Conservation (phyloP, 83 land plant genomes). For the Thuja plicata region DNA sequence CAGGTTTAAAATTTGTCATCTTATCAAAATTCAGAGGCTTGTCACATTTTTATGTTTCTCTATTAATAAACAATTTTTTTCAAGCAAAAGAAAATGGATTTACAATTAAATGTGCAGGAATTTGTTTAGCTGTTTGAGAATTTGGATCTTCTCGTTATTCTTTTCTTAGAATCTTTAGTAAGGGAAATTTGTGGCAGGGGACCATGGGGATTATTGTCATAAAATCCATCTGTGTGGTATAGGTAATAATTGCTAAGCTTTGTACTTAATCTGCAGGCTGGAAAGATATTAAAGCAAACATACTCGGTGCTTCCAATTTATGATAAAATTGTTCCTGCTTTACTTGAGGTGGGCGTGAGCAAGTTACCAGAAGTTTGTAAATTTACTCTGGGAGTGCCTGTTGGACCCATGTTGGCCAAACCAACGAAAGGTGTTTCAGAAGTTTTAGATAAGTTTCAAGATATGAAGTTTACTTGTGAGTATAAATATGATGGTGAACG, state of each 20-base stretch:
- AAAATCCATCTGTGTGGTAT: neutral
- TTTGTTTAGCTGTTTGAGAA: neutral
- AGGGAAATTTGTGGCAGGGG: neutral
- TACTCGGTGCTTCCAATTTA: slow-evolving; percentile 90
- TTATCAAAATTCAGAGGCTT: neutral
- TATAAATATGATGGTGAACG: slow-evolving; percentile 99
- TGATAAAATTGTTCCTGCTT: slow-evolving; percentile 71
- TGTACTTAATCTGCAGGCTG: slow-evolving; percentile 61
- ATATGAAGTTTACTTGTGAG: slow-evolving; percentile 87
- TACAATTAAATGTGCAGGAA: neutral
- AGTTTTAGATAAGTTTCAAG: slow-evolving; percentile 91
- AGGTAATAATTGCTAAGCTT: neutral
- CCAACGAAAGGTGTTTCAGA: slow-evolving; percentile 96
- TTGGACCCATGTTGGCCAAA: slow-evolving; percentile 99
- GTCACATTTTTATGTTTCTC: neutral
- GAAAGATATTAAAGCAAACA: slow-evolving; percentile 79
- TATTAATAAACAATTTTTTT: neutral
- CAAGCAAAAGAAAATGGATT: neutral
- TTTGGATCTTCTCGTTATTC: neutral
- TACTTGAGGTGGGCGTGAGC: slow-evolving; percentile 68
- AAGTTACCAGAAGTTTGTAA: slow-evolving; percentile 72
- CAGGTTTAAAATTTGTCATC: slow-evolving; percentile 16
- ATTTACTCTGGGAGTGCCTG: slow-evolving; percentile 87
- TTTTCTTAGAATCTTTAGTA: neutral
- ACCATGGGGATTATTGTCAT: neutral